Conservation (phyloP, 2,329 filamentous ascomycete species). For the Colletotrichum navitas region DNA sequence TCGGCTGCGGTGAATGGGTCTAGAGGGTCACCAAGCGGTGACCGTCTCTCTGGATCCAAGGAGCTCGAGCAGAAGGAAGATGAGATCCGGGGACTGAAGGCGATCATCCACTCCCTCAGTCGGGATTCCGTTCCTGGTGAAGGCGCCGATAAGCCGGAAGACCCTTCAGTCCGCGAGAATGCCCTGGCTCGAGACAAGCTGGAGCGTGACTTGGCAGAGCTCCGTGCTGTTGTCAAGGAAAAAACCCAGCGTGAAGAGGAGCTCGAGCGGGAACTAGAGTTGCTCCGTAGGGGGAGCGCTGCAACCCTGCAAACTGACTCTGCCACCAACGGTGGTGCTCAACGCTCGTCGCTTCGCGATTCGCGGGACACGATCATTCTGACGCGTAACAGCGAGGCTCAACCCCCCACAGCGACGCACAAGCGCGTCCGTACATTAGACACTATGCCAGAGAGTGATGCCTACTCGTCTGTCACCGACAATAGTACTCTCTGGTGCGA, state of each 20-base stretch:
- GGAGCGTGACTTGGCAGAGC: slow-evolving; percentile 83
- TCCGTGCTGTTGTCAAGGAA: slow-evolving; percentile 78
- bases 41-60: slow-evolving; percentile 68
- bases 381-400: slow-evolving; percentile 62
- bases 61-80: slow-evolving; percentile 96
- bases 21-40: slow-evolving; percentile 48
- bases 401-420: slow-evolving; percentile 61
- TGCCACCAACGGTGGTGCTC: slow-evolving; percentile 59
- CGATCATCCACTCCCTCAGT: slow-evolving; percentile 96
- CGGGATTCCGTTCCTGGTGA: slow-evolving; percentile 73
- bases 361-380: slow-evolving; percentile 75
- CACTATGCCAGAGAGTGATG: slow-evolving; percentile 78
- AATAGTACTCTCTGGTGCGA: slow-evolving; percentile 88
- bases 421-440: slow-evolving; percentile 70
- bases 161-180: slow-evolving; percentile 51
- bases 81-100: slow-evolving; percentile 95
- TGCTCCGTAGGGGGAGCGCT: slow-evolving; percentile 63
- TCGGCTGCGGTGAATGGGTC: slow-evolving; percentile 69
- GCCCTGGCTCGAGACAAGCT: slow-evolving; percentile 76
- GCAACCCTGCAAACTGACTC: slow-evolving; percentile 19
- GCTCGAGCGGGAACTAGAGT: slow-evolving; percentile 84
- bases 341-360: slow-evolving; percentile 72
- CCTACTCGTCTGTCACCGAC: slow-evolving; percentile 78
- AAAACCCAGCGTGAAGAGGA: slow-evolving; percentile 85
- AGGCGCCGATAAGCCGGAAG: slow-evolving; percentile 51